Evolutionary conservation across 495 filamentous ascomycete genomes (phyloP), one percentile per base, ranked within the genome.

Genomic region (Daldinia caldariorum): DNA sequence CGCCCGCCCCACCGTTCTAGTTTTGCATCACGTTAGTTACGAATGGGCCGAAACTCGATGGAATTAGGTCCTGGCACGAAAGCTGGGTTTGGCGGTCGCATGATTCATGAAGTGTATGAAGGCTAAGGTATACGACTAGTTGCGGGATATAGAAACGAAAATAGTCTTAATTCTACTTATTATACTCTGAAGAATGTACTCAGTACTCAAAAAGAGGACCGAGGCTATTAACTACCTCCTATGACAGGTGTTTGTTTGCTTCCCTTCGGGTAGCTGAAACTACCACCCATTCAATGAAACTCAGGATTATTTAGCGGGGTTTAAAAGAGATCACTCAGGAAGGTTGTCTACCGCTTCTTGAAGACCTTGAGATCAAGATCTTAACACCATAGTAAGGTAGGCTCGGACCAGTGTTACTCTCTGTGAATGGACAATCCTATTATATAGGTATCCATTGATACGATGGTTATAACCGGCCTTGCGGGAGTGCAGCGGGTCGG

Each of bases 91-190:
- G 18, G 31, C 29, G 13, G 29, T 14, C 8, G 41, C 32, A 18
- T 58, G 60, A 12, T 9, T 14, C 31, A 63, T 31, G 51, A 31
- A 14, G 43, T 29, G 14, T 31, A 67, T 6, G 26, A 16, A 53
- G 31, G 29, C 0, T 32, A 14, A 26, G 31, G 12, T 13, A 10
- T 32, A 53, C 6, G 2, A 31, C 14, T 29, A 62, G 20, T 16
- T 47, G 12, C 4, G 43, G 1, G 1, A 47, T 3, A 4, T 22
- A 56, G 57, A 57, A 57, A 31, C n/a, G 50, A 38, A 41, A 20
- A 58, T 66, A 66, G 51, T 58, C 26, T 31, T 53, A 58, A 41
- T 58, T 12, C 29, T 58, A n/a, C 4, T 8, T 31, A 32, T 12
- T 0, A 53, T 47, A 47, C 43, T 20, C 10, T 22, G 18, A 4